A percentile compares a stretch with the other conserved stretches of the same genome.
phyloP scores from a whole-genome alignment of 1,284 basidiomycete species.

The Chondrostereum purpureum region DNA sequence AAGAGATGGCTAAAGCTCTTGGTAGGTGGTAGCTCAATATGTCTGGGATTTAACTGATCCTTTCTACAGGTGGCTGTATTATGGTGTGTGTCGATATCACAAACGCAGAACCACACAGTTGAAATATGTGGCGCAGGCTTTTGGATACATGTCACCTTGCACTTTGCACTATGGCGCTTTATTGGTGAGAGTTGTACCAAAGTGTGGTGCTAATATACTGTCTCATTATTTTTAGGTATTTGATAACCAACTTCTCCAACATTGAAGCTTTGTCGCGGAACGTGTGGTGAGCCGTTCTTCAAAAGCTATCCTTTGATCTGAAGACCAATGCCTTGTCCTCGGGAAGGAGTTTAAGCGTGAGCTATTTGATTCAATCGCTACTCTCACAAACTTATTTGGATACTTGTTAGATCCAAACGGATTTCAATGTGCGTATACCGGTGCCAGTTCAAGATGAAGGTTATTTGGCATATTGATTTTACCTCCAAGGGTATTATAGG shows the following conservation, averaged over 20 bases:
- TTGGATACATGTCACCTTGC: constrained; percentile 28
- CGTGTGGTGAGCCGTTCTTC: constrained; percentile 23
- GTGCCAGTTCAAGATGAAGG: too few species aligned
- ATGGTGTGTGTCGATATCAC: neutral
- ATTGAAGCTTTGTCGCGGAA: constrained; percentile 25
- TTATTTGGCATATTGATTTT: too few species aligned
- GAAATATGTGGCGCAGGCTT: constrained; percentile 16
- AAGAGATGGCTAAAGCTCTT: constrained; percentile 22
- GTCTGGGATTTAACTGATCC: too few species aligned
- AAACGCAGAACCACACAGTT: neutral
- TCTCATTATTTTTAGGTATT: constrained; percentile 21
- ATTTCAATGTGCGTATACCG: constrained; percentile 31
- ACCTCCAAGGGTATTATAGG: constrained; percentile 32
- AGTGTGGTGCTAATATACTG: neutral
- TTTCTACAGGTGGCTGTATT: too few species aligned
- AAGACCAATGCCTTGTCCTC: constrained; percentile 1
- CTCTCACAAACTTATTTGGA: too few species aligned
- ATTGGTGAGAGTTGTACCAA: constrained; percentile 20
- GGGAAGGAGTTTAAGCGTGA: too few species aligned
- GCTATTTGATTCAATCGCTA: constrained; percentile 23
- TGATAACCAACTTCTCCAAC: constrained; percentile 31
- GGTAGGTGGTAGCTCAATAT: too few species aligned
- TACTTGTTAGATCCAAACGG: constrained; percentile 38
- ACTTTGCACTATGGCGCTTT: constrained; percentile 26
- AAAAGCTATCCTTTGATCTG: neutral